Base-by-base conservation (phyloP, 2,329 filamentous ascomycete genomes). In the Ramichloridium luteum region DNA sequence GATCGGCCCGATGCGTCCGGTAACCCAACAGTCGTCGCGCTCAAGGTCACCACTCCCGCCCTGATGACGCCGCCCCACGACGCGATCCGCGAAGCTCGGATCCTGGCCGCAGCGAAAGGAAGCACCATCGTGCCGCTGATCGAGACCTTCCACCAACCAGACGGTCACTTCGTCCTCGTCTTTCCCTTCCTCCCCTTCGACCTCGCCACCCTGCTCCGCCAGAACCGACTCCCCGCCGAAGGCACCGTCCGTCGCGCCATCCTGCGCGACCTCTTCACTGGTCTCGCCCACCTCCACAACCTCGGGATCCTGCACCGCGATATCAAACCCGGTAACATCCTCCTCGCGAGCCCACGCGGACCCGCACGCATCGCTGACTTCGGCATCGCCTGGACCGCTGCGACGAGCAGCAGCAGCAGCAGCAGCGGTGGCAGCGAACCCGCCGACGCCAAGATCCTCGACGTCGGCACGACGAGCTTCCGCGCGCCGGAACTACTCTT, bases 401-500 rank as follows among this genome's bases (percentile, higher is more conserved):
- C n/a, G n/a, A n/a, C n/a, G n/a, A n/a, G n/a, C n/a, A n/a, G n/a
- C n/a, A n/a, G n/a, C n/a, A 74, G 78, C 43, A 71, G 78, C 3
- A 55, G 65, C 8, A 57, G 64, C 13, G 42, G 56, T 4, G 58
- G 60, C 3, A 68, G 71, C 10, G 90, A 98, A 52, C 64, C 73
- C 2, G 50, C 63, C 6, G 54, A 72, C 32, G 49, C 65, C 33
- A 96, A 96, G 57, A 80, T 93, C 31, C 77, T 90, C 5, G 92
- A 98, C 53, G 81, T 98, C 15, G 90, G 90, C 20, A 96, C 88
- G 1, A 88, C 86, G 0, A 74, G 80, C 29, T 98, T 98, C 58
- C 75, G 92, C 13, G 72, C 88, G 0, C 90, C 90, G 0, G 92
- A 98, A 51, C 71, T 86, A 1, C 65, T 98, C 5, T 96, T 98